Base-by-base conservation (phyloP, 2,329 filamentous ascomycete species). In the Rhinocladiella mackenziei region DNA sequence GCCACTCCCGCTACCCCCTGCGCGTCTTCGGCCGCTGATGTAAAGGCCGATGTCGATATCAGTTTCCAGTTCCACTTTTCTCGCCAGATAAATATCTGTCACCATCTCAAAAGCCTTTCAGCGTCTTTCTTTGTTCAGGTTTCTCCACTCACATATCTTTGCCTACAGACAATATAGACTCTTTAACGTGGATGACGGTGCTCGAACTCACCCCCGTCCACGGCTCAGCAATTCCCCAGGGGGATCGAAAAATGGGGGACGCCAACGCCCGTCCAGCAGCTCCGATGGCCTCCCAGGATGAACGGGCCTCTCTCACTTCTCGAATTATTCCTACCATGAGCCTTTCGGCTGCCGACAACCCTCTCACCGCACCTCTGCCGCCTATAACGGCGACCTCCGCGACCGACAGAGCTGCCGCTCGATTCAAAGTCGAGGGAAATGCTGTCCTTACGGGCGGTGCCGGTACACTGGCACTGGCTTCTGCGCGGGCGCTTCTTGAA, bases 401-500 rank as follows among this genome's bases (percentile, higher is more conserved):
- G 1, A 47, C 51, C 5, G 57, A 62, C 26, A 48, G 60, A 17
- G 62, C 61, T 5, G 39, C 48, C 11, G 53, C 58, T 29, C 53
- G 62, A 25, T 65, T 65, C 49, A 34, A 23, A 10, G 55, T 63
- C 18, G 53, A 53, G 13, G 62, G 61, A 9, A 60, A 60, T 54
- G 61, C 60, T 9, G 52, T 62, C 31, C 48, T 86, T 9, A 84
- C 83, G 0, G 83, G 83, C 13, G 83, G 82, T 22, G 75, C 79
- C 10, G 83, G 83, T 3, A 79, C 75, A 8, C 67, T 85, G 0
- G 81, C 78, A 5, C 68, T 81, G 6, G 69, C 71, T 43, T 72
- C 75, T 19, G 75, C 75, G 1, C 66, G 72, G 33, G 82, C 82
- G 1, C 71, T 87, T 14, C 78, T 86, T 26, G 81, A 86, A 62